Base-by-base conservation (phyloP, 768 basidiomycete genomes). In the Termitomyces sp. region DNA sequence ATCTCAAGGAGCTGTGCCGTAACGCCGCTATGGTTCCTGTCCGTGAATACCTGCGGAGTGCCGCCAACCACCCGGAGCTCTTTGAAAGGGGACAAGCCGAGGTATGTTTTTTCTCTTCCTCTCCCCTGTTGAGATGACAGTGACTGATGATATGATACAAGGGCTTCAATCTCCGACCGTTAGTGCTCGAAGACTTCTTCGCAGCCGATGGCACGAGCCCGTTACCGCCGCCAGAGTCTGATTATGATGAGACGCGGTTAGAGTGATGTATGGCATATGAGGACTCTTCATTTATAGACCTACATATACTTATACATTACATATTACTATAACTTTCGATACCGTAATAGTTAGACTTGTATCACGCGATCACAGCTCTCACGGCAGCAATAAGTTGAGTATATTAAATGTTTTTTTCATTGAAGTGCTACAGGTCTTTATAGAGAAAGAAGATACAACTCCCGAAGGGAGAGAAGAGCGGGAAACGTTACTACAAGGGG, bases 1-100 rank as follows among this genome's bases (percentile, higher is more conserved):
- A 98, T 70, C 74, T 98, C 54, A 85, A 88, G 64, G 96, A 99
- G 73, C 77, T 95, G 14, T 98, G 95, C 71, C 81, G 96, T 54
- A 94, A 87, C 64, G 95, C 96, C 1, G 95, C 93, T 0, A 96
- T 98, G 94, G 82, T 87, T 1, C 93, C 94, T 5, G 89, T 95
- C 22, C 83, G 92, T 27, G 93, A 95, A 67, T 88, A 85, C 63
- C 86, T 95, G 79, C 79, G 86, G 36, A 74, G 68, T 27, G 74
- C 79, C 16, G 73, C 74, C 52, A 70, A 72, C 33, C 73, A 78
- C 33, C 75, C 73, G 65, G 77, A 68, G 68, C 72, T 66, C 61
- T 72, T 72, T 67, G 83, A 65, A 69, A 81, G 70, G 75, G 84
- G 70, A 62, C 83, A 72, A 74, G 80, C 76, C 13, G 74, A 79